phyloP scores from a whole-genome alignment of 768 basidiomycete species.

The Daedaleopsis nitida region DNA sequence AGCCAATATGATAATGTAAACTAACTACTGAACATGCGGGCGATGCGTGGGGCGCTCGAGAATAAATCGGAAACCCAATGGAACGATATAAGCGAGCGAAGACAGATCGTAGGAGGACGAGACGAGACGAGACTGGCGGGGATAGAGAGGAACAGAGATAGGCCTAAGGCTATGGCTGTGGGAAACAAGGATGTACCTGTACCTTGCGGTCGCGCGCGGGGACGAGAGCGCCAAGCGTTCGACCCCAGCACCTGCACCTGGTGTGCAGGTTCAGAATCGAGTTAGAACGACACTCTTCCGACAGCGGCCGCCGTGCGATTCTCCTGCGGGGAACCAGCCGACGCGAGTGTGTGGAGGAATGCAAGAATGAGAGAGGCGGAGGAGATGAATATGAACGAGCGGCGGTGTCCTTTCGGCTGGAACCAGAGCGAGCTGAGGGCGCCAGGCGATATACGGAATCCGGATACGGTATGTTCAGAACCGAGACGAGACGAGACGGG shows the following conservation, averaged over 20 bases:
- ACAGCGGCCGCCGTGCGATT: not conserved
- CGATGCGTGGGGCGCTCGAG: not conserved
- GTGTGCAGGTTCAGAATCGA: not conserved
- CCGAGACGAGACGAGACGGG: not conserved
- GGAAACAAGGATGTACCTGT: too few relatives aligned
- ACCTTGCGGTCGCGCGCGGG: too few relatives aligned
- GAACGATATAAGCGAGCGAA: not conserved
- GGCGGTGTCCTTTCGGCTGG: slow-evolving; percentile 27
- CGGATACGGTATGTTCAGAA: not conserved
- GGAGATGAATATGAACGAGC: slow-evolving; percentile 13
- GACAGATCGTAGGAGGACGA: not conserved
- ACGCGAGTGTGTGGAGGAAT: not conserved
- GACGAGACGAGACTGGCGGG: too few relatives aligned
- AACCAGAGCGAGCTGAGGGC: slow-evolving; percentile 22
- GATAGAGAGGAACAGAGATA: not conserved
- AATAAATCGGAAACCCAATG: not conserved
- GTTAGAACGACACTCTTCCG: slow-evolving; percentile 3
- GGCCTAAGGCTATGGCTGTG: not conserved
- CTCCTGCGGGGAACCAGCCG: not conserved
- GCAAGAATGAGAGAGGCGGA: not conserved
- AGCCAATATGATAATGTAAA: not conserved
- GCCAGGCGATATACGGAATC: slow-evolving; percentile 9
- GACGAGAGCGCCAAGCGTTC: not conserved
- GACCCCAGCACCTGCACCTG: slow-evolving; percentile 1
- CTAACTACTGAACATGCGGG: slow-evolving; percentile 7